Base-by-base conservation (phyloP, 2,329 filamentous ascomycete species). In the Aureobasidium sp. region DNA sequence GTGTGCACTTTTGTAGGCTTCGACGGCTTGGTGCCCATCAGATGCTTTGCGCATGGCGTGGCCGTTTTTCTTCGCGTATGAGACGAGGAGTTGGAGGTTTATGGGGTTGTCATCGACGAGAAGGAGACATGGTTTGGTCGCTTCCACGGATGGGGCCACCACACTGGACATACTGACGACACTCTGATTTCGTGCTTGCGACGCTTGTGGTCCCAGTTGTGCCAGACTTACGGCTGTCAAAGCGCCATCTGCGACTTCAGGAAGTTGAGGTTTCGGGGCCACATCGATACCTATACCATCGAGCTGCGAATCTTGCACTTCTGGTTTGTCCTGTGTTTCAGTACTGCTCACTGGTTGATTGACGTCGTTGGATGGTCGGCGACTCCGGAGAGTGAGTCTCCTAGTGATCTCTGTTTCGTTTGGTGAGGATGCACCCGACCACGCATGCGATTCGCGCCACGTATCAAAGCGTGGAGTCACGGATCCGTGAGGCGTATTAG, bases 1-100 rank as follows among this genome's bases (percentile, higher is more conserved):
- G 44, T 63, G 17, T 57, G 65, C 63, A 37, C 66, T 46, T 43
- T 41, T 70, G 48, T 75, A 76, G 37, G 69, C 69, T 7, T 77
- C 68, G 0, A 81, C 73, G 3, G 79, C 79, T 64, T 79, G 73
- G 0, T 76, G 70, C 1, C 79, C 79, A 64, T 81, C 73, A 27
- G 67, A 66, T 2, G 77, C 78, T 29, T 72, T 73, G 17, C 75
- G 71, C 4, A 71, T 70, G n/a, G 70, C 73, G 3, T 77, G 76
- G 2, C 64, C 65, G 24, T 65, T 63, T 39, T 65, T 68, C 47
- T 65, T 66, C n/a, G 65, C 73, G 3, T 73, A 76, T 2, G 75
- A 73, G 3, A 74, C 69, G 27, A 69, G 62, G 2, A 70, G 63
- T 32, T 67, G 61, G 4, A 69, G 64, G 20, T 70, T 71, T 47